A percentile compares a stretch with the other conserved stretches of the same genome.
Conservation (phyloP, 208 protist species). For the Borovskyia barvae region DNA sequence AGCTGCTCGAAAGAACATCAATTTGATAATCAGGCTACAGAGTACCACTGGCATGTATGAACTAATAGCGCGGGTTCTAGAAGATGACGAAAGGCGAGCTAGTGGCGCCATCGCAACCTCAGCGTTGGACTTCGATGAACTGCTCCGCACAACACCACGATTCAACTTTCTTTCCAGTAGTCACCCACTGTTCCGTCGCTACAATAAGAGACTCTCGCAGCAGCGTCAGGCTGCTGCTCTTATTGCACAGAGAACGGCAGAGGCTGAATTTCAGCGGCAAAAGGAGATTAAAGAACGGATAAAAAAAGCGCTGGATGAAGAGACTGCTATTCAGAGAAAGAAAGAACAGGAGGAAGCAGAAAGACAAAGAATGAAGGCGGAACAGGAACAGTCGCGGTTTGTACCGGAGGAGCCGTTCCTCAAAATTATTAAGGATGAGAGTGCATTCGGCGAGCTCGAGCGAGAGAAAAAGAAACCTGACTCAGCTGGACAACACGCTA, state of each 20-base stretch:
- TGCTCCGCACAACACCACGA: constrained; percentile 71
- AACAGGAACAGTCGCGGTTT: constrained; percentile 3
- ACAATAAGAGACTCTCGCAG: constrained; percentile 52
- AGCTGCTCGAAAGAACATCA: constrained; percentile 38
- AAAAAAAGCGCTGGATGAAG: constrained; percentile 39
- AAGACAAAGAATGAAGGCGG: constrained; percentile 3
- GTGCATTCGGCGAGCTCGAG: constrained; percentile 36
- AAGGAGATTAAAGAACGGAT: constrained; percentile 56
- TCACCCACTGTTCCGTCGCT: constrained; percentile 77
- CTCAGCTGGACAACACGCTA: neutral
- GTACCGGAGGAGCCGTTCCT: constrained; percentile 40
- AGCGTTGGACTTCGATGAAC: constrained; percentile 55
- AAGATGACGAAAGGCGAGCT: constrained; percentile 42
- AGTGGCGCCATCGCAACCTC: constrained; percentile 13
- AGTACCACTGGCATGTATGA: constrained; percentile 59
- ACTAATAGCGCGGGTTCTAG: constrained; percentile 64
- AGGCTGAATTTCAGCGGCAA: constrained; percentile 57
- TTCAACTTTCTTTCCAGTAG: constrained; percentile 73
- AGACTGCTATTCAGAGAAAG: constrained; percentile 22
- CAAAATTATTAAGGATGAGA: constrained; percentile 60
- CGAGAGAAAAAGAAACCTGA: constrained; percentile 7
- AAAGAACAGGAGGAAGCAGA: constrained; percentile 22
- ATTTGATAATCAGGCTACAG: constrained; percentile 72
- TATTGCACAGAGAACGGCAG: constrained; percentile 50
- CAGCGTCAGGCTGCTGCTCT: constrained; percentile 54